phyloP scores from a whole-genome alignment of 2,329 filamentous ascomycete species.

The Verticillium isaacii region DNA sequence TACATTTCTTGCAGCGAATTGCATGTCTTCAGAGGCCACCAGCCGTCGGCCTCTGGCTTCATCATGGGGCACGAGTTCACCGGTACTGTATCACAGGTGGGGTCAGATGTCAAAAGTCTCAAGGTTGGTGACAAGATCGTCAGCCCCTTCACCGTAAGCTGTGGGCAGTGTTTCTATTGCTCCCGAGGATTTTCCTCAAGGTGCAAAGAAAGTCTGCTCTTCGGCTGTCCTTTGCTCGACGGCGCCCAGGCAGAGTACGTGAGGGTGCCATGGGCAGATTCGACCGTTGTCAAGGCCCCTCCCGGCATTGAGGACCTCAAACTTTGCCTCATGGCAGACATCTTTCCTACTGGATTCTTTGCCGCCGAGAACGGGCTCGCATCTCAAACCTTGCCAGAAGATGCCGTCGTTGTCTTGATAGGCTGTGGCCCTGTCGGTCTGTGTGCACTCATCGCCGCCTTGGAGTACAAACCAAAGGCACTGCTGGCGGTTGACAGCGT shows the following conservation, averaged over 20 bases:
- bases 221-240: slow-evolving; percentile 65
- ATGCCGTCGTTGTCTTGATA: slow-evolving; percentile 68
- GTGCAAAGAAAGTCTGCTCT: slow-evolving; percentile 65
- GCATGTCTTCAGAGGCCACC: slow-evolving; percentile 79
- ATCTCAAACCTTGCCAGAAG: slow-evolving; percentile 53
- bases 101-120: slow-evolving; percentile 63
- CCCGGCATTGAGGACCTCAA: slow-evolving; percentile 64
- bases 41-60: slow-evolving; percentile 60
- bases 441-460: slow-evolving; percentile 73
- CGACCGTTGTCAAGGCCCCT: slow-evolving; percentile 68
- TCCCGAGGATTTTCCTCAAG: slow-evolving; percentile 70
- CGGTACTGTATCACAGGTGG: slow-evolving; percentile 65
- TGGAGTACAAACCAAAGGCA: slow-evolving; percentile 70
- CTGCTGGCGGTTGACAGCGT: slow-evolving; percentile 78
- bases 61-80: slow-evolving; percentile 85
- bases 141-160: slow-evolving; percentile 79
- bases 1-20: slow-evolving; percentile 51
- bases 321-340: slow-evolving; percentile 86
- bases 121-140: slow-evolving; percentile 74
- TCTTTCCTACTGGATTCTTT: slow-evolving; percentile 85
- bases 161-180: slow-evolving; percentile 80
- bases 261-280: slow-evolving; percentile 74
- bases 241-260: slow-evolving; percentile 81
- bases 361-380: slow-evolving; percentile 73
- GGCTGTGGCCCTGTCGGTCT: slow-evolving; percentile 84